These are phyloP conservation scores for Epithele typhae DNA, from an alignment of 768 basidiomycete genomes.

Conservation along the genomic window DNA sequence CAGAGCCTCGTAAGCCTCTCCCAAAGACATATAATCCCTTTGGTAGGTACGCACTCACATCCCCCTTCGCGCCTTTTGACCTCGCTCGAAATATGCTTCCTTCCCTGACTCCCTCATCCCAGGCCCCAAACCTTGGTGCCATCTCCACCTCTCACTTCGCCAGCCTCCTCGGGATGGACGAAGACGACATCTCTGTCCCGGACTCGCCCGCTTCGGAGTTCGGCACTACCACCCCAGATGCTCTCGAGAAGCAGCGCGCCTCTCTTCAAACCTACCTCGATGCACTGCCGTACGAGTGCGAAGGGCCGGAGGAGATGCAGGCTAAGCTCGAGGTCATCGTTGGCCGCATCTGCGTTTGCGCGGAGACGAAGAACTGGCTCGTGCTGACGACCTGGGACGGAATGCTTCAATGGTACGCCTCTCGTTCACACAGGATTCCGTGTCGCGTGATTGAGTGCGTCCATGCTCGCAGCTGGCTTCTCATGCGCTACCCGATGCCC, in stretches of 20 bases:
- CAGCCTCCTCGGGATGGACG: slow-evolving; percentile 41
- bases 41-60: slow-evolving; percentile 10
- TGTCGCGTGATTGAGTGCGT: background rate
- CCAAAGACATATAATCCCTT: slow-evolving; percentile 5
- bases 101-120: too few relatives aligned
- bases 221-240: slow-evolving; percentile 24
- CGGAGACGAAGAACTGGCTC: slow-evolving; percentile 73
- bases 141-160: background rate
- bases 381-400: slow-evolving; percentile 75
- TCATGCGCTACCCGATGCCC: slow-evolving; percentile 75
- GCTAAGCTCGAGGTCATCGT: slow-evolving; percentile 64
- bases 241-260: slow-evolving; percentile 53
- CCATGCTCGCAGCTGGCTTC: slow-evolving; percentile 57
- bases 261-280: slow-evolving; percentile 63
- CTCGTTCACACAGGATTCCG: background rate
- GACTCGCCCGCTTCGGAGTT: slow-evolving; percentile 36
- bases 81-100: too few relatives aligned
- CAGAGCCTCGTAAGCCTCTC: slow-evolving; percentile 22
- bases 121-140: slow-evolving; percentile 11
- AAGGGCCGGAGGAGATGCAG: slow-evolving; percentile 69
- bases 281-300: slow-evolving; percentile 70
- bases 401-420: slow-evolving; percentile 65
- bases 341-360: slow-evolving; percentile 62
- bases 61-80: too few relatives aligned
- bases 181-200: slow-evolving; percentile 49